Evolutionary conservation across 2,329 filamentous ascomycete species (phyloP), one percentile per base, ranked within the genome.

Genomic region (Pezicula carpinea): DNA sequence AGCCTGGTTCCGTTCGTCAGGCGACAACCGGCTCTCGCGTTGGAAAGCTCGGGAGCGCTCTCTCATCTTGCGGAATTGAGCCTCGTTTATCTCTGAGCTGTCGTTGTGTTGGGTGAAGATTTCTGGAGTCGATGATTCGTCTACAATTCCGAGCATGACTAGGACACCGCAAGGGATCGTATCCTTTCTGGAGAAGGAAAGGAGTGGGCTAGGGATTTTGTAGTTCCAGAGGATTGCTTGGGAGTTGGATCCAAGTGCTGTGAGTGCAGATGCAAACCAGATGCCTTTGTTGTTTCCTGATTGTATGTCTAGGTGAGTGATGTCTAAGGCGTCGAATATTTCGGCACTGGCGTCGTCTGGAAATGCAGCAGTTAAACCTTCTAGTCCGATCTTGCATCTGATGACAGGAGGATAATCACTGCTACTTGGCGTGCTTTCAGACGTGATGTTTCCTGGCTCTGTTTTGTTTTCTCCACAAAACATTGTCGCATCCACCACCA

Each of bases 141-240:
- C 69, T 4, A 77, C 70, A 3, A 78, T 56, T 17, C 64, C 68
- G 1, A 83, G 61, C 17, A 82, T 58, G n/a, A 80, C 77, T 22
- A 83, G 67, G 22, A 82, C 67, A 26, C 79, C 80, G 56, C 79
- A 82, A 0, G 79, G 79, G 1, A 83, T 71, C 0, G 74, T 75
- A 15, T 75, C 72, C 23, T 69, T 70, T 7, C 73, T 68, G 2
- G 76, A 64, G 48, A 83, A 78, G 1, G 65, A 52, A 1, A 80
- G 56, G 4, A 82, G 63, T 3, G 72, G 69, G 17, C 74, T 68
- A 0, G 79, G 77, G 39, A 82, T 79, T 47, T 72, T 71, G 64
- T 80, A 82, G 58, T 75, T 78, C 79, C 79, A 83, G 3, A 83
- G 66, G 8, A 80, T 69, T 1, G 77, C 80, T 53, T 75, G 70